Base-by-base conservation (phyloP, 2,329 filamentous ascomycete genomes). In the Aspergillus bombycis region DNA sequence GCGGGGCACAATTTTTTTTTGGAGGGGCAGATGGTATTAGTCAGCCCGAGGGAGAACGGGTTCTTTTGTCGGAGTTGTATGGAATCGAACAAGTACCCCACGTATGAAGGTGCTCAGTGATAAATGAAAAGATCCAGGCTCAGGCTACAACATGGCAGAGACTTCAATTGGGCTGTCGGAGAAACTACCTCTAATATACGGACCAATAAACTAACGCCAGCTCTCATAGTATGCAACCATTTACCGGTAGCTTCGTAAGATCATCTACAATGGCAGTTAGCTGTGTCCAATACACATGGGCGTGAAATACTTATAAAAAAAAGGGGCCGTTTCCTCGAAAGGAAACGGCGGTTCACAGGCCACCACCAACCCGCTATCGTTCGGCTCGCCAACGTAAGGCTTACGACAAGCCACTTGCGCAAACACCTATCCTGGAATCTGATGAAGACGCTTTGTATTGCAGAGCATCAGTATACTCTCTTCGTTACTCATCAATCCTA, bases 221-320 rank as follows among this genome's bases (percentile, higher is more conserved):
- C 14, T 14, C 38, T 9, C 21, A 48, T 14, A 26, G 21, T 4
- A 46, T 46, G 12, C 2, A 26, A 26, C 23, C 6, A 26, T 16
- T 48, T 14, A 14, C 11, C 23, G 14, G 14, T 26, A 26, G 45
- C 23, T 2, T 26, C 16, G 45, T 48, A 9, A 19, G 14, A 30
- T 5, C 3, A 34, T 32, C 56, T 58, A 53, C 19, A 6, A 23
- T 19, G 41, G 71, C 72, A 78, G 76, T 79, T 77, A 77, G 72
- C 65, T 48, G 63, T 66, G 66, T 45, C 60, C 64, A 32, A 4
- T 38, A 10, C 28, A 3, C 26, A 8, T 32, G 60, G 38, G 60
- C 21, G 12, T 53, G 71, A 70, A 61, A 30, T 19, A 79, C 77
- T 77, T 79, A 79, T 79, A 76, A 74, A 62, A 74, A 78, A 78